phyloP scores from a whole-genome alignment of 345 rosid species.

The Hypericum androsaemum region DNA sequence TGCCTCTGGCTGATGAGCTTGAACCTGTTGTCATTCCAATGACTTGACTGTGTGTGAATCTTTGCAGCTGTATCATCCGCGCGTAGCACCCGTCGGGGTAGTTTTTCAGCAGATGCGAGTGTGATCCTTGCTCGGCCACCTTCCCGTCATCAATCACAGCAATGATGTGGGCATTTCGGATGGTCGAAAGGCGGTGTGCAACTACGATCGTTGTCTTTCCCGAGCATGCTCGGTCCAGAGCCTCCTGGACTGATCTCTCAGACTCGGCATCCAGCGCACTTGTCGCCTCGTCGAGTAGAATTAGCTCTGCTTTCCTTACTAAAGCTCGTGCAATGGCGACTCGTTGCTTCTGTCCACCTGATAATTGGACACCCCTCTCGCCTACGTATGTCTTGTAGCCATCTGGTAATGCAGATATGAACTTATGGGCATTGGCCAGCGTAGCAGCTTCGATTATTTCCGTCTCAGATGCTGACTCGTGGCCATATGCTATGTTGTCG shows the following conservation, averaged over 20 bases:
- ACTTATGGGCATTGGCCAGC: slow-evolving; percentile 79
- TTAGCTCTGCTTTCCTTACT: slow-evolving; percentile 70
- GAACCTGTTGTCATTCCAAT: slow-evolving; percentile 77
- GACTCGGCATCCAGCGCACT: slow-evolving; percentile 93
- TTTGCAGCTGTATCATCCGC: slow-evolving; percentile 88
- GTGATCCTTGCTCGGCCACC: slow-evolving; percentile 93
- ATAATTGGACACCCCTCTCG: slow-evolving; percentile 85
- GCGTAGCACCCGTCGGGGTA: slow-evolving; percentile 80
- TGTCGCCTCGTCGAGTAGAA: slow-evolving; percentile 94
- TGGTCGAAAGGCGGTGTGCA: slow-evolving; percentile 81
- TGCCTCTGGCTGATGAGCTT: slow-evolving; percentile 52
- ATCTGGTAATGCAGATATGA: slow-evolving; percentile 66
- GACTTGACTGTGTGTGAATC: slow-evolving; percentile 82
- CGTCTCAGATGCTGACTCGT: slow-evolving; percentile 70
- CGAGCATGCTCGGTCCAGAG: slow-evolving; percentile 79
- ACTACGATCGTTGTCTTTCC: slow-evolving; percentile 88
- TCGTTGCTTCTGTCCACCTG: slow-evolving; percentile 97
- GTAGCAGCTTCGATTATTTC: slow-evolving; percentile 94
- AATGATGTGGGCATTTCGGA: slow-evolving; percentile 76
- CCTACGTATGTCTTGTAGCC: slow-evolving; percentile 84
- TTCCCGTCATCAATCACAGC: slow-evolving; percentile 91
- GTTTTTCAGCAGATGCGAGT: slow-evolving; percentile 70
- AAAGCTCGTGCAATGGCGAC: slow-evolving; percentile 78
- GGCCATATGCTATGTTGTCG: slow-evolving; percentile 92
- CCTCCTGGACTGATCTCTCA: slow-evolving; percentile 89